Evolutionary conservation across 129 eudicot genomes (phyloP).

Genomic region (Escallonia herrerae): DNA sequence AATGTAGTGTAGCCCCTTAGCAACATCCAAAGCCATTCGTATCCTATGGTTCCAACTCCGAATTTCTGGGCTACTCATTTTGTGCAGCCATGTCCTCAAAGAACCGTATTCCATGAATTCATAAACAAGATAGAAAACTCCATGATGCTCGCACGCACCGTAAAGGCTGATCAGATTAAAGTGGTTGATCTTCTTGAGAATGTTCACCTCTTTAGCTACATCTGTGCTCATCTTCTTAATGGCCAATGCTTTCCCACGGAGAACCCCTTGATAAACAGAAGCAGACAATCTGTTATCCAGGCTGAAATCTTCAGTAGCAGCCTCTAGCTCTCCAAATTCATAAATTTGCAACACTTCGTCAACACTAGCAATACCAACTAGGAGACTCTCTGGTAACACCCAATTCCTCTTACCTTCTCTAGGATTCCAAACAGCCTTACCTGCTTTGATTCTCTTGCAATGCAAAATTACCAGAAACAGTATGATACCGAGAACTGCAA

Average conservation of each 20-base stretch:
- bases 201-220: constrained; percentile 45
- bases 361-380: constrained; percentile 36
- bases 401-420: constrained; percentile 7
- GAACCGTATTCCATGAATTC: constrained; percentile 64
- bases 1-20: constrained; percentile 61
- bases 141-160: constrained; percentile 55
- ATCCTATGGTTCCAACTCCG: constrained; percentile 51
- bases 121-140: constrained; percentile 49
- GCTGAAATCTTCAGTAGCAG: constrained; percentile 53
- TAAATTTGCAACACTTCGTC: constrained; percentile 40
- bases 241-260: constrained; percentile 33
- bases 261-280: constrained; percentile 48
- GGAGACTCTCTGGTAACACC: constrained; percentile 34
- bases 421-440: not conserved
- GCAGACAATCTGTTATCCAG: constrained; percentile 34
- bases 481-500: constrained; percentile 22
- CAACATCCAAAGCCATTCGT: constrained; percentile 57
- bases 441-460: constrained; percentile 12
- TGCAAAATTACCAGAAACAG: constrained; percentile 10
- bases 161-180: constrained; percentile 57
- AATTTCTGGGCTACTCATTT: constrained; percentile 10
- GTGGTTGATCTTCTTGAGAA: constrained; percentile 51
- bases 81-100: constrained; percentile 44
- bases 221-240: constrained; percentile 46
- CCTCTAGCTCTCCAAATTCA: constrained; percentile 38